Percentiles rank a stretch among this genome's conserved stretches.
phyloP scores from a whole-genome alignment of 2,329 filamentous ascomycete species.

The Mycocentrospora acerina region DNA sequence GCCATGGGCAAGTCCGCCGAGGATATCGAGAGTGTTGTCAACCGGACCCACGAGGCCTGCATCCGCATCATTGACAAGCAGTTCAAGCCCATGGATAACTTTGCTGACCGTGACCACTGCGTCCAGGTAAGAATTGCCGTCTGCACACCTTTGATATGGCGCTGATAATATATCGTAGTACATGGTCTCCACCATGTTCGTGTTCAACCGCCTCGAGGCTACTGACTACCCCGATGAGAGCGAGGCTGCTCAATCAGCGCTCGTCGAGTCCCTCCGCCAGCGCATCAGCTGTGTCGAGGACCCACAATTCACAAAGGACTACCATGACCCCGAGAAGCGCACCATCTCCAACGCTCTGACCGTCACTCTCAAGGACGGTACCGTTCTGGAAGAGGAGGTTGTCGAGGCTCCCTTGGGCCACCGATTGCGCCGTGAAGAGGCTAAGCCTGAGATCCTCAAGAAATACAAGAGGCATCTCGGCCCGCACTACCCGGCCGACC shows the following conservation, averaged over 20 bases:
- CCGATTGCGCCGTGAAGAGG: slow-evolving; percentile 86
- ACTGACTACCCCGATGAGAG: slow-evolving; percentile 90
- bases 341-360: slow-evolving; percentile 98
- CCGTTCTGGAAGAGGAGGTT: slow-evolving; percentile 82
- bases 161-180: slow-evolving; percentile 56
- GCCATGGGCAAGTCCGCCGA: slow-evolving; percentile 84
- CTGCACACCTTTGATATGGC: not conserved
- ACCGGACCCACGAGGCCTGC: slow-evolving; percentile 97
- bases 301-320: slow-evolving; percentile 89
- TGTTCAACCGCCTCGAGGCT: slow-evolving; percentile 89
- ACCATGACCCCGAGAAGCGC: slow-evolving; percentile 89
- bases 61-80: slow-evolving; percentile 99
- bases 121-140: slow-evolving; percentile 64
- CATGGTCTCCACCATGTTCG: slow-evolving; percentile 96
- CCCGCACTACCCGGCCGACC: slow-evolving; percentile 75
- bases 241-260: slow-evolving; percentile 85
- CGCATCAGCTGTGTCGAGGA: slow-evolving; percentile 97
- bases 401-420: slow-evolving; percentile 96
- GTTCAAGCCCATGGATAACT: slow-evolving; percentile 99
- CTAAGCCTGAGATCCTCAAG: slow-evolving; percentile 92
- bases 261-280: slow-evolving; percentile 88
- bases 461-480: slow-evolving; percentile 94
- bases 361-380: slow-evolving; percentile 92
- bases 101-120: slow-evolving; percentile 98
- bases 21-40: slow-evolving; percentile 87